Evolutionary conservation across 2,329 filamentous ascomycete genomes (phyloP).

Genomic region (Ambrosiella beaveri): DNA sequence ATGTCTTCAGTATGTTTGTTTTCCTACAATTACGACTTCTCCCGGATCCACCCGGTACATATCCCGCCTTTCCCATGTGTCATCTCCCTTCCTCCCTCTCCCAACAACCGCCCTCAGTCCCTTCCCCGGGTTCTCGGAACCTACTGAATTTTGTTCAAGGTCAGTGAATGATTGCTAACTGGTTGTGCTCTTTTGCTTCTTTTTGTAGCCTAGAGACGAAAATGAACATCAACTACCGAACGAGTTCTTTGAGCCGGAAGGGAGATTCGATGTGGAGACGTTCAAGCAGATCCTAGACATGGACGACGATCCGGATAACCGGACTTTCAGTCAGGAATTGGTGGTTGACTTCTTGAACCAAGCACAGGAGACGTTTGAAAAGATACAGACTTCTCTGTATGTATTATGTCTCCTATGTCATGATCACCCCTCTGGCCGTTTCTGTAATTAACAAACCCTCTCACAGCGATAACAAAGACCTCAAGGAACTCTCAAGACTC

Average conservation of each 20-base stretch:
- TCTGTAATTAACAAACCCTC: not conserved
- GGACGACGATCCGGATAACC: slow-evolving; percentile 76
- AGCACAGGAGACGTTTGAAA: slow-evolving; percentile 65
- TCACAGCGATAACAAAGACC: slow-evolving; percentile 46
- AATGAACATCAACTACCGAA: too few relatives aligned
- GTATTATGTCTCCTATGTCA: slow-evolving; percentile 20
- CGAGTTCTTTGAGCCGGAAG: too few relatives aligned
- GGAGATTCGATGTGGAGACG: slow-evolving; percentile 55
- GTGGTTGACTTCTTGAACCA: slow-evolving; percentile 89
- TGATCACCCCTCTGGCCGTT: not conserved
- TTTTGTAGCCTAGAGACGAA: too few relatives aligned
- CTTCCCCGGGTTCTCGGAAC: too few relatives aligned
- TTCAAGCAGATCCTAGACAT: slow-evolving; percentile 97
- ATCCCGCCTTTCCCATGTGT: not conserved
- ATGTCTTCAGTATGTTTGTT: not conserved
- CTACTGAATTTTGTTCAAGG: too few relatives aligned
- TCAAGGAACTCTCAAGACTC: slow-evolving; percentile 60
- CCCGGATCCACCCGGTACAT: not conserved
- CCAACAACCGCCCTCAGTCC: too few relatives aligned
- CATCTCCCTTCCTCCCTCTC: too few relatives aligned
- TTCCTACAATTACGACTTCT: not conserved
- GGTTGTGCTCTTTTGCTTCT: too few relatives aligned
- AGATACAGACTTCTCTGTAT: slow-evolving; percentile 76
- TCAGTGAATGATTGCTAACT: too few relatives aligned
- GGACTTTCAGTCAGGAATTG: slow-evolving; percentile 76